Percentiles rank a stretch among this genome's conserved stretches.
phyloP scores from a whole-genome alignment of 768 basidiomycete genomes.

The Boletus coccyginus region DNA sequence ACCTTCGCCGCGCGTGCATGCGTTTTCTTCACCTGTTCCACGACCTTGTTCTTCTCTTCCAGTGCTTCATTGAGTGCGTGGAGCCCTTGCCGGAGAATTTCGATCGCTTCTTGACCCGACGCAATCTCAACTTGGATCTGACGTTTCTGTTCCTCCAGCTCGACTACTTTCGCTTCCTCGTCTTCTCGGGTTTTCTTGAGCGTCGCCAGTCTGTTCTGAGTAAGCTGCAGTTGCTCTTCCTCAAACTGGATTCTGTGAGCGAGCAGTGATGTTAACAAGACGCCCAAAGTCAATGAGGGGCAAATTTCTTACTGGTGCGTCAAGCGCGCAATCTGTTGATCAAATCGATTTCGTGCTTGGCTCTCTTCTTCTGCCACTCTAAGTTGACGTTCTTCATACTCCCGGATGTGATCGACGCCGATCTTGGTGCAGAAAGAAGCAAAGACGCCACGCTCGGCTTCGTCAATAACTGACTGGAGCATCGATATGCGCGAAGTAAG shows the following conservation, averaged over 20 bases:
- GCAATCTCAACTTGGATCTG: slow-evolving; percentile 59
- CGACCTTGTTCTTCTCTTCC: slow-evolving; percentile 68
- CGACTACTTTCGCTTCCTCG: slow-evolving; percentile 53
- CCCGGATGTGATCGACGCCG: slow-evolving; percentile 76
- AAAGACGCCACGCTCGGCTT: slow-evolving; percentile 81
- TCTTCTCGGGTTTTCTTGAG: slow-evolving; percentile 50
- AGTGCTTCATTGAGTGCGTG: slow-evolving; percentile 56
- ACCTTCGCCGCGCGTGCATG: slow-evolving; percentile 67
- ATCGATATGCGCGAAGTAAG: slow-evolving; percentile 55
- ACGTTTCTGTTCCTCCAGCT: slow-evolving; percentile 53
- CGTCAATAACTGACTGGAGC: slow-evolving; percentile 58
- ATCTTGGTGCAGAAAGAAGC: slow-evolving; percentile 75
- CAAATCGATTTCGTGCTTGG: slow-evolving; percentile 76
- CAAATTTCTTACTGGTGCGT: slow-evolving; percentile 67
- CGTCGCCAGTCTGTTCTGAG: slow-evolving; percentile 58
- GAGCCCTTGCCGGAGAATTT: slow-evolving; percentile 59
- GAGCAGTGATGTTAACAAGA: slow-evolving; percentile 4
- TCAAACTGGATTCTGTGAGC: slow-evolving; percentile 72
- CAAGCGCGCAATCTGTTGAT: slow-evolving; percentile 83
- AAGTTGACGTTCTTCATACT: slow-evolving; percentile 91
- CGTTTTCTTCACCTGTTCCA: slow-evolving; percentile 74
- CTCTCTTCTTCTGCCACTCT: slow-evolving; percentile 87
- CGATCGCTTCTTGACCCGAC: slow-evolving; percentile 53
- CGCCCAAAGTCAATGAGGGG: not conserved
- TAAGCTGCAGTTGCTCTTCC: slow-evolving; percentile 63